These are phyloP conservation scores for Silene vulgaris DNA, from an alignment of 179 eudicot genomes.

Conservation along the genomic window DNA sequence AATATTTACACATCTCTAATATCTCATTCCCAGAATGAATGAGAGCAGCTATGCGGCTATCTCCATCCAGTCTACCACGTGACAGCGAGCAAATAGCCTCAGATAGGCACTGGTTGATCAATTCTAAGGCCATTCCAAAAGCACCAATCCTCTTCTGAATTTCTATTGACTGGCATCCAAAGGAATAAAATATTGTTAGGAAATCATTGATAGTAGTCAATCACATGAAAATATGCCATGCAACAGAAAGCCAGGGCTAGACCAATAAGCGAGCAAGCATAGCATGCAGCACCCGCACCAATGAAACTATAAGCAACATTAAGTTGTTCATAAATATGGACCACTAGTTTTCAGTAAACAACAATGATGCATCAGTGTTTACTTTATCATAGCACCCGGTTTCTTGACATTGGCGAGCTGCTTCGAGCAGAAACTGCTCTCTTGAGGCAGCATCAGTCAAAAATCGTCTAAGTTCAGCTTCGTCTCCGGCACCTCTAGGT, in stretches of 20 bases:
- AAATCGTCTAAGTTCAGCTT: slow-evolving; percentile 81
- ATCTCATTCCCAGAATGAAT: slow-evolving; percentile 89
- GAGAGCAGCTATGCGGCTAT: slow-evolving; percentile 73
- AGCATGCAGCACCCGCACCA: not conserved
- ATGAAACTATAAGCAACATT: not conserved
- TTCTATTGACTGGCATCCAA: slow-evolving; percentile 63
- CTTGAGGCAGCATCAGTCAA: slow-evolving; percentile 52
- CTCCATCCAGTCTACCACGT: slow-evolving; percentile 90
- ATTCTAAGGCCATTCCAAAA: slow-evolving; percentile 83
- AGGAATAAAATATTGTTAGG: slow-evolving; percentile 6
- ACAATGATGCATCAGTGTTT: slow-evolving; percentile 18
- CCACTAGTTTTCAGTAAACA: not conserved
- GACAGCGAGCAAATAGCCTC: slow-evolving; percentile 85
- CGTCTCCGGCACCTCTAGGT: slow-evolving; percentile 86
- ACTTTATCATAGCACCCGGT: slow-evolving; percentile 87
- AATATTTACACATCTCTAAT: slow-evolving; percentile 66
- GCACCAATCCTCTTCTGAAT: slow-evolving; percentile 91
- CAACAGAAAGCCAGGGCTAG: not conserved
- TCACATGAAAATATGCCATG: not conserved
- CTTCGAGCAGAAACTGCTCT: slow-evolving; percentile 83
- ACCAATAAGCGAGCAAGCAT: slow-evolving; percentile 17
- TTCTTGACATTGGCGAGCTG: slow-evolving; percentile 86
- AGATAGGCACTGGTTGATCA: slow-evolving; percentile 81
- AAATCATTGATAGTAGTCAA: not conserved
- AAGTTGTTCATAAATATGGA: not conserved